Percentiles rank a stretch among this genome's conserved stretches.
Evolutionary conservation across 139 green algal genomes (phyloP).

Genomic region (Mychonastes homosphaera): DNA sequence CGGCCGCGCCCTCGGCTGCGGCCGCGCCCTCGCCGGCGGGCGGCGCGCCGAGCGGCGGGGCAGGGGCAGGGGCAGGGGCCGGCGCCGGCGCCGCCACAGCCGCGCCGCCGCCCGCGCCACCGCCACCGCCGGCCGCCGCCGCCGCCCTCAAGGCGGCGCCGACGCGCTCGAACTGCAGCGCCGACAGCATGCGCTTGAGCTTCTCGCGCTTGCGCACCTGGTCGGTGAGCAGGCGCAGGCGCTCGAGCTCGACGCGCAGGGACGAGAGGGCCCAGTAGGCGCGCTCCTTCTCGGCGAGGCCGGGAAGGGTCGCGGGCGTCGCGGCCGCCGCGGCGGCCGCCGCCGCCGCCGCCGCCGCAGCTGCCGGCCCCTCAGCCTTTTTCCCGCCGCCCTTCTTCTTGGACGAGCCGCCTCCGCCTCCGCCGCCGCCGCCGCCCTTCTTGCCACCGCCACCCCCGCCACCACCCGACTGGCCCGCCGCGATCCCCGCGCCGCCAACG

Average conservation of each 20-base stretch:
- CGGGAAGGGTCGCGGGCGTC: conserved; percentile 15
- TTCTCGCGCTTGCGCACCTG: conserved; percentile 23
- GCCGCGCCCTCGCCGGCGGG: too few relatives aligned
- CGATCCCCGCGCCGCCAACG: neutral
- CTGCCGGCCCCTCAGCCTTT: too few relatives aligned
- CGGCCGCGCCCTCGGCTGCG: too few relatives aligned
- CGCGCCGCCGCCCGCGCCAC: too few relatives aligned
- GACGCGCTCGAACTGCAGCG: neutral
- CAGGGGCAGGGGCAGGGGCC: too few relatives aligned
- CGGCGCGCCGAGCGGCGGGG: too few relatives aligned
- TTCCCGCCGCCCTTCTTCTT: too few relatives aligned
- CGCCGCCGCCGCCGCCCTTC: neutral
- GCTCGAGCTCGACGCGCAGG: conserved; percentile 35
- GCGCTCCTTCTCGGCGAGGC: conserved; percentile 24
- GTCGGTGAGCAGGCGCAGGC: conserved; percentile 23
- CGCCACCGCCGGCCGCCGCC: too few relatives aligned
- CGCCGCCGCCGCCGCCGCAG: neutral
- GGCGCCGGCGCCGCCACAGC: too few relatives aligned
- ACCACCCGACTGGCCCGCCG: neutral
- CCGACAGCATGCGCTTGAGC: conserved; percentile 17
- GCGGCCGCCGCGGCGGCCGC: neutral
- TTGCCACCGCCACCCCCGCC: neutral
- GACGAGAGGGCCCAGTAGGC: conserved; percentile 10
- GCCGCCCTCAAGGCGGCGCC: too few relatives aligned
- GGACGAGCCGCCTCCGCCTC: too few relatives aligned